Base-by-base conservation (phyloP, 2,329 filamentous ascomycete species). In the Orbilia brochopaga region DNA sequence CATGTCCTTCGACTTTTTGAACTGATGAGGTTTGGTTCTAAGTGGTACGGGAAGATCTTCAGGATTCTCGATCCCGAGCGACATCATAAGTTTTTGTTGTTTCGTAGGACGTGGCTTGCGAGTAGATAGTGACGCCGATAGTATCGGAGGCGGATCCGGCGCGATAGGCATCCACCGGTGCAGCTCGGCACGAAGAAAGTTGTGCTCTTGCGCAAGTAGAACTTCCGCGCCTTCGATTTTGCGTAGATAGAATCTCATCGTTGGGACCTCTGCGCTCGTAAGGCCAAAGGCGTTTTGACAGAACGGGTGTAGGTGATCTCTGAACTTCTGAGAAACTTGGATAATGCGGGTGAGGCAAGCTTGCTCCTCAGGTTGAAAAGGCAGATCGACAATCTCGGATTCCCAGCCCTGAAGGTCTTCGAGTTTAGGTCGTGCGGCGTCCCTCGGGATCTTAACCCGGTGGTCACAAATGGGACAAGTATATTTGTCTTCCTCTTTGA, bases 161-260 rank as follows among this genome's bases (percentile, higher is more conserved):
- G 94, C 92, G 24, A 97, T 91, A 1, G 92, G 92, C 42, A 89
- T 91, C 90, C 91, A 96, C 78, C 91, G 95, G 80, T 99, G 94
- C 64, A 99, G 83, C 78, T 97, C 92, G 78, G 96, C 92, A 23
- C 93, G 88, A 82, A 99, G 93, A 79, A 95, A 96, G 78, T 99
- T 99, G n/a, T 93, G 97, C 81, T 99, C 94, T 65, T 88, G 89
- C 0, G 92, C 86, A 1, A 99, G 83, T 1, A 99, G 84, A 57
- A 99, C 92, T 78, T 99, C 94, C 0, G 94, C 92, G 1, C 94
- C 94, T 80, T 99, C 94, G 60, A 99, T 92, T 81, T 99, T 99
- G 65, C 94, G 90, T 44, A 99, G 83, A 77, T 96, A 97, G 80
- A 99, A 99, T 4, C 95, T 87, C 79, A 97, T 89, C 0, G 90